These are phyloP conservation scores for Picea mariana DNA, from an alignment of 83 land plant species.

Conservation along the genomic window DNA sequence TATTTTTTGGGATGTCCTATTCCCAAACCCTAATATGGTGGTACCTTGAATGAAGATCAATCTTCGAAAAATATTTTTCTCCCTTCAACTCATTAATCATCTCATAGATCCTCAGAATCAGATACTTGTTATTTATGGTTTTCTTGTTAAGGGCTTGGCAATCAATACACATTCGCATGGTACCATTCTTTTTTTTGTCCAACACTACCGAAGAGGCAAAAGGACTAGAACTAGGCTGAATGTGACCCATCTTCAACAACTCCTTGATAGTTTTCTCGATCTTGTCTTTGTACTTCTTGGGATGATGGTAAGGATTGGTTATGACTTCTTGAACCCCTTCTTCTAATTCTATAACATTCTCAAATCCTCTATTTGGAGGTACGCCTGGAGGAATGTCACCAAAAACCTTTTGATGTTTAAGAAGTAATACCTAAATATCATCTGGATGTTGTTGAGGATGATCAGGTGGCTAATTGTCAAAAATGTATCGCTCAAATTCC, in stretches of 20 bases:
- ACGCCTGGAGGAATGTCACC: background rate
- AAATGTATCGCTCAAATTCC: background rate
- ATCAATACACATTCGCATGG: background rate
- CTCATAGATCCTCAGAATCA: background rate
- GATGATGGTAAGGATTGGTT: background rate
- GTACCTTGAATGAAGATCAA: background rate
- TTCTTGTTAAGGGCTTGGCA: background rate
- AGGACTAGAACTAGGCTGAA: background rate
- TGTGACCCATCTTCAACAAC: background rate
- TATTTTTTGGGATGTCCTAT: background rate
- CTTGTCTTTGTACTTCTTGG: background rate
- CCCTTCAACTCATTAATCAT: background rate
- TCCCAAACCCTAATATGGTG: background rate
- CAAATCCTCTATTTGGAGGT: background rate
- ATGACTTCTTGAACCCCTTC: background rate
- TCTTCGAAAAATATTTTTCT: background rate
- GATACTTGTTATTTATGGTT: background rate
- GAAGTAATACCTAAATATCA: too few species aligned
- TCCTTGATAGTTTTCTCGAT: background rate
- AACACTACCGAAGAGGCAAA: background rate
- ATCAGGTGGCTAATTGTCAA: background rate
- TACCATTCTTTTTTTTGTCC: background rate
- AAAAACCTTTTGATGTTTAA: background rate
- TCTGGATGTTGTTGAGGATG: too few species aligned
- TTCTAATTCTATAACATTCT: too few species aligned